Evolutionary conservation across 176 grass and related monocot genomes (phyloP), one percentile per base, ranked within the genome.

Genomic region (Raddia guianensis): DNA sequence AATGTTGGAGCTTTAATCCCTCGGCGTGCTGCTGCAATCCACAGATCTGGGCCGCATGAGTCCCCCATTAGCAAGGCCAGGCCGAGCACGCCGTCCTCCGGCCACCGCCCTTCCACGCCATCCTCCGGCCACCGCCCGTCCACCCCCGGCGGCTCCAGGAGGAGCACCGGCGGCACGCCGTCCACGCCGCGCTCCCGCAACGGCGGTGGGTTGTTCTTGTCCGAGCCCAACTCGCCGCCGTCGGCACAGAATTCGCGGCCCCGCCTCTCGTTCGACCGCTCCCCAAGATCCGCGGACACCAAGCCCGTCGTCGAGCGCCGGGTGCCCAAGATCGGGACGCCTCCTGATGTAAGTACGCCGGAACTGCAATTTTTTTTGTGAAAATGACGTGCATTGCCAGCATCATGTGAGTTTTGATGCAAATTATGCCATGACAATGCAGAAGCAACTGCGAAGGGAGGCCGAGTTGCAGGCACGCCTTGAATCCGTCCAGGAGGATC

Each of bases 1-100:
- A 45, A 63, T 32, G 8, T 42, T 51, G 63, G 15, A 68, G 66
- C 10, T 84, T 84, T 76, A 11, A 33, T 42, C 1, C 65, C 53
- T 37, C 34, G 49, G 53, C 74, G 63, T 68, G 56, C 51, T 15
- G 65, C 48, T 15, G 65, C 48, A 82, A 37, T 71, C 75, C 48
- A 11, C 86, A 99, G 97, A 99, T 96, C 97, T 93, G 93, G 97
- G 72, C 83, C 87, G 27, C 93, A 78, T 46, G 97, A 99, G 59
- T 87, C 97, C 66, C 88, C 89, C 16, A 67, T 87, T 51, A 78
- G 86, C 97, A 90, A 85, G 89, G 63, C 62, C 49, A 80, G 84
- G 76, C 93, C 93, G 21, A 86, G 72, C 73, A 92, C 90, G 61
- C 87, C 96, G 4, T 93, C 84, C 6, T 71, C 83, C 68, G 87